Evolutionary conservation across 768 basidiomycete species (phyloP), one percentile per base, ranked within the genome.

Genomic region (Tricholoma furcatifolium): DNA sequence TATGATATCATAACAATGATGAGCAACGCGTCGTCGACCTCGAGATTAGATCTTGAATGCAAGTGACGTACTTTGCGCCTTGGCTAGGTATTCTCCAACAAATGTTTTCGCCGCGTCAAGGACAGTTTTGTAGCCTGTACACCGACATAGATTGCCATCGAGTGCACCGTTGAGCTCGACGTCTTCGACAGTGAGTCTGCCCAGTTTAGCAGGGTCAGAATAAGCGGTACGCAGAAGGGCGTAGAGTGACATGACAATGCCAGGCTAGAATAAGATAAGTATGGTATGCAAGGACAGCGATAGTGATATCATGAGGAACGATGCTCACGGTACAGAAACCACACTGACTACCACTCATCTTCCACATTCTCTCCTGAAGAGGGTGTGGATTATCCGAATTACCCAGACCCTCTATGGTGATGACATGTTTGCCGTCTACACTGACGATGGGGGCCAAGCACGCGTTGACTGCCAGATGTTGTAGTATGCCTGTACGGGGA

Each of bases 321-420:
- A 27, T 40, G 31, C 50, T 49, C 8, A 58, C 57, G 7, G 57
- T 58, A 42, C 57, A 58, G 39, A 58, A 58, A 14, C 57, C 57
- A 32, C 57, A 58, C 15, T 58, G 57, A 40, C 57, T 58, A 1
- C 57, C 57, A 41, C 57, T 58, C 57, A 58, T 51, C 50, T 55
- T 58, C 57, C 57, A 58, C 53, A 58, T 52, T 39, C 57, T 51
- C 43, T 58, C 57, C 23, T 58, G 57, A 24, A 58, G 23, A 20
- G 57, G 53, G 40, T 58, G 57, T 11, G 57, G 57, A 21, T 58
- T 58, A 34, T 58, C 57, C 4, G 57, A 51, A 30, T 55, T 38
- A 2, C 57, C 57, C 31, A 58, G 18, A 17, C 57, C 57, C 24
- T 58, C 57, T 3, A 58, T 34, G 3, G 57, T 58, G 18, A 58